Evolutionary conservation across 2,329 filamentous ascomycete genomes (phyloP), one percentile per base, ranked within the genome.

Genomic region (Aspergillus piperis): DNA sequence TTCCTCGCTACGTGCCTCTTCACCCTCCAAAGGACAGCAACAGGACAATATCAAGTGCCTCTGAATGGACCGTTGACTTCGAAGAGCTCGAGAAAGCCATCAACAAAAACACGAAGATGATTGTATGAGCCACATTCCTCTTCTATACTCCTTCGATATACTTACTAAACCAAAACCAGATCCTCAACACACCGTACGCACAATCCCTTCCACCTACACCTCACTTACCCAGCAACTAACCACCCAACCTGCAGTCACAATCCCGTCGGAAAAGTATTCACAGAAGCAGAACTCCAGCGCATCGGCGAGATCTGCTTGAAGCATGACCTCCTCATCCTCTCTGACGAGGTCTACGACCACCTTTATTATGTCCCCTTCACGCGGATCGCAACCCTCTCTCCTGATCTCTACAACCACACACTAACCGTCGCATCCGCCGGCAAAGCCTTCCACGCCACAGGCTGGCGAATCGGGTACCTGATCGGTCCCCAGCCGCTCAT

Each of bases 371-470:
- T 92, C 1, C 94, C 94, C 0, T 99, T 98, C 74, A 98, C 93
- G 0, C 87, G 95, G 68, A 89, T 98, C 58, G 91, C 91, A 21
- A 97, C 92, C 0, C 81, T 99, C 17, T 96, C 92, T 0, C 92
- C 93, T 0, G 92, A 97, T 74, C 87, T 98, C 54, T 92, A 92
- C 68, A 86, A 86, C 60, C 84, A 96, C 66, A 98, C 95, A 4
- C 79, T 99, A 52, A 98, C 95, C 0, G 95, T 99, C 30, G 95
- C 95, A 19, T 96, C 92, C 0, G 95, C 92, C 1, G 95, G 95
- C 69, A 99, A 99, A 84, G 96, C 95, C 82, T 99, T 99, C 78
- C 98, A 98, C 73, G 92, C 91, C 58, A 99, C 95, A 0, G 95
- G 95, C 51, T 99, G 95, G 95, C 88, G 95, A 60, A 93, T 98